phyloP scores from a whole-genome alignment of 768 basidiomycete species.

The Scleroderma citrinum region DNA sequence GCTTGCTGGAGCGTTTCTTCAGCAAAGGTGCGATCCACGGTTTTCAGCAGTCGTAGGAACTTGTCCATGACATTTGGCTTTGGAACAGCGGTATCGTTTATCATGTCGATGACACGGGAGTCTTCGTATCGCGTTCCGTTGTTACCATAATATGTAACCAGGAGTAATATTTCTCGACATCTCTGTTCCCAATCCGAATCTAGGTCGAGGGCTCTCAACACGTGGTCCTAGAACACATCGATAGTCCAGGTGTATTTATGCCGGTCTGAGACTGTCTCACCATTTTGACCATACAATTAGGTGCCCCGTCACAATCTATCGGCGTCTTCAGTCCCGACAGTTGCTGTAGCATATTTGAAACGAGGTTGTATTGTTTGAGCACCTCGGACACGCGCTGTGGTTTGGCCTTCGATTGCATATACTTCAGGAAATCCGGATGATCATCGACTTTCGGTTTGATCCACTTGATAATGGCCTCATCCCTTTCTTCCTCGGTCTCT shows the following conservation, averaged over 20 bases:
- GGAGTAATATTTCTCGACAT: constrained; percentile 44
- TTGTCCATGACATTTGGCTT: constrained; percentile 42
- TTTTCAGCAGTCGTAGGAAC: constrained; percentile 43
- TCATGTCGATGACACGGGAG: constrained; percentile 42
- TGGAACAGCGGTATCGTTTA: constrained; percentile 40
- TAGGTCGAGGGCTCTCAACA: constrained; percentile 46
- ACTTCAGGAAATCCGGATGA: constrained; percentile 40
- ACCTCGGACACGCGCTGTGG: constrained; percentile 38
- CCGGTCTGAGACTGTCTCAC: constrained; percentile 25
- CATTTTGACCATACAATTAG: constrained; percentile 36
- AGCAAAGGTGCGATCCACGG: constrained; percentile 38
- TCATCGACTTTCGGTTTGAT: constrained; percentile 40
- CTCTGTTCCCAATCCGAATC: constrained; percentile 37
- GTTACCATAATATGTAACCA: constrained; percentile 53
- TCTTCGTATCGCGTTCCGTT: constrained; percentile 46
- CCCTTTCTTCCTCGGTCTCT: constrained; percentile 34
- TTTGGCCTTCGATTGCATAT: constrained; percentile 38
- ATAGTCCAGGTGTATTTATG: neutral
- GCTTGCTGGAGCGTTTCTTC: constrained; percentile 17
- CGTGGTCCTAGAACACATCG: constrained; percentile 33
- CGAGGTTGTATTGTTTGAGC: constrained; percentile 45
- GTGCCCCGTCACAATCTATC: constrained; percentile 32
- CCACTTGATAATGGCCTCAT: constrained; percentile 37
- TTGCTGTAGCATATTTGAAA: constrained; percentile 44
- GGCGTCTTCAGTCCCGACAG: constrained; percentile 41